phyloP scores from a whole-genome alignment of 305 asterid genomes.

The Fraxinus paxiana region DNA sequence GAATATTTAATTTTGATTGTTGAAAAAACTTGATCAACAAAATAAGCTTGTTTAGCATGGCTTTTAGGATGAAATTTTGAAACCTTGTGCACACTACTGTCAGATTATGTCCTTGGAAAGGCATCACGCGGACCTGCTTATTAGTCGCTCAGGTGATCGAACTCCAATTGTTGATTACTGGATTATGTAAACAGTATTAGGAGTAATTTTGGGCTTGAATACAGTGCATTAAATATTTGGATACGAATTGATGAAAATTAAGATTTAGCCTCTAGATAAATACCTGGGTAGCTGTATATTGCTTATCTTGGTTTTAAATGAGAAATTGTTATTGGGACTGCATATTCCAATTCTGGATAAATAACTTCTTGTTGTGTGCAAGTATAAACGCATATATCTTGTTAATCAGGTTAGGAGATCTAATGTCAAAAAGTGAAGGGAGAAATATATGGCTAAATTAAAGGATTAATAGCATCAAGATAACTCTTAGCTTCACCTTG shows the following conservation, averaged over 20 bases:
- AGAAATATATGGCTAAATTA: neutral
- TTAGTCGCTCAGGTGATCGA: neutral
- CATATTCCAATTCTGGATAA: neutral
- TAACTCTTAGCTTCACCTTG: neutral
- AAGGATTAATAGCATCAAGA: neutral
- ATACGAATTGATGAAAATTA: neutral
- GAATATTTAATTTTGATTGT: neutral
- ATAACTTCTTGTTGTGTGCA: neutral
- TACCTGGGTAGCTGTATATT: neutral
- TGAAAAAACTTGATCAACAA: neutral
- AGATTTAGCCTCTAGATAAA: neutral
- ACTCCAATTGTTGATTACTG: neutral
- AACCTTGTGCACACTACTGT: neutral
- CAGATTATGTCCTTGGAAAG: neutral
- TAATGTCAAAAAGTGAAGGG: neutral
- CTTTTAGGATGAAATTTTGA: neutral
- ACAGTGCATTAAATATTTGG: neutral
- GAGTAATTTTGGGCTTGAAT: neutral
- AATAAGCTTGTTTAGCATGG: neutral
- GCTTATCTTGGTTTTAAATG: neutral
- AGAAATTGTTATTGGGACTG: neutral
- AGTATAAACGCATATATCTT: neutral
- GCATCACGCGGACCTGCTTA: neutral
- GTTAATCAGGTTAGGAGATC: neutral
- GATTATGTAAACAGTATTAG: neutral